Evolutionary conservation across 139 green algal species (phyloP).

Genomic region (Klebsormidium nitens): DNA sequence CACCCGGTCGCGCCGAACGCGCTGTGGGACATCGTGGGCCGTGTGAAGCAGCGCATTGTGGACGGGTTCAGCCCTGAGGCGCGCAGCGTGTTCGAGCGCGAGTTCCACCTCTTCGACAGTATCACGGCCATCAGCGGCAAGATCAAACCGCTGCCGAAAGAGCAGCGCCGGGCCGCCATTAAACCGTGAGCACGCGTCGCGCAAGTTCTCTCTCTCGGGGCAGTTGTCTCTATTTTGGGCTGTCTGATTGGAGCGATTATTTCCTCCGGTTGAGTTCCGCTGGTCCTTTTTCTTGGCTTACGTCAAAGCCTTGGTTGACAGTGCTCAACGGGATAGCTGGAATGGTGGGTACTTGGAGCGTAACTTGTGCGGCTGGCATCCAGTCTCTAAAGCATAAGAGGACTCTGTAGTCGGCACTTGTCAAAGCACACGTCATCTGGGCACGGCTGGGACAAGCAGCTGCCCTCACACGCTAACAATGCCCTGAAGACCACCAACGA

Average conservation of each 20-base stretch:
- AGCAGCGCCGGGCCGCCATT: slow-evolving; percentile 49
- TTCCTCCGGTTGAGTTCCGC: not conserved
- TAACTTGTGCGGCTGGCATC: too few species aligned
- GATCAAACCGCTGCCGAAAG: slow-evolving; percentile 32
- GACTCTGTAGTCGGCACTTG: too few species aligned
- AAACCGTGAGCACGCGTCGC: slow-evolving; percentile 19
- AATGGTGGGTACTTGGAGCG: too few species aligned
- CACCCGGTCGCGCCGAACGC: slow-evolving; percentile 11
- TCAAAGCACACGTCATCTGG: too few species aligned
- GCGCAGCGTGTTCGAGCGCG: slow-evolving; percentile 30
- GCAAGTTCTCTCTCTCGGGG: not conserved
- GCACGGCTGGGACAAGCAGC: too few species aligned
- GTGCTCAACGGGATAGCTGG: too few species aligned
- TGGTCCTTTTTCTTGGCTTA: not conserved
- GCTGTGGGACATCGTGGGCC: slow-evolving; percentile 61
- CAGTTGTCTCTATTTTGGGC: too few species aligned
- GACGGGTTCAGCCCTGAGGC: slow-evolving; percentile 24
- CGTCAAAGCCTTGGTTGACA: too few species aligned
- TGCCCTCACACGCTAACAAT: too few species aligned
- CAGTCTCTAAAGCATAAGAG: too few species aligned
- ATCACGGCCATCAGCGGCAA: slow-evolving; percentile 46
- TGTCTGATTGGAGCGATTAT: too few species aligned
- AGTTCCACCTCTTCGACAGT: slow-evolving; percentile 50
- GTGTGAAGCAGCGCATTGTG: slow-evolving; percentile 41
- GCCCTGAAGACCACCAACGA: too few species aligned